These are phyloP conservation scores for Scenedesmus sp. DNA, from an alignment of 163 green algal species.

Conservation along the genomic window DNA sequence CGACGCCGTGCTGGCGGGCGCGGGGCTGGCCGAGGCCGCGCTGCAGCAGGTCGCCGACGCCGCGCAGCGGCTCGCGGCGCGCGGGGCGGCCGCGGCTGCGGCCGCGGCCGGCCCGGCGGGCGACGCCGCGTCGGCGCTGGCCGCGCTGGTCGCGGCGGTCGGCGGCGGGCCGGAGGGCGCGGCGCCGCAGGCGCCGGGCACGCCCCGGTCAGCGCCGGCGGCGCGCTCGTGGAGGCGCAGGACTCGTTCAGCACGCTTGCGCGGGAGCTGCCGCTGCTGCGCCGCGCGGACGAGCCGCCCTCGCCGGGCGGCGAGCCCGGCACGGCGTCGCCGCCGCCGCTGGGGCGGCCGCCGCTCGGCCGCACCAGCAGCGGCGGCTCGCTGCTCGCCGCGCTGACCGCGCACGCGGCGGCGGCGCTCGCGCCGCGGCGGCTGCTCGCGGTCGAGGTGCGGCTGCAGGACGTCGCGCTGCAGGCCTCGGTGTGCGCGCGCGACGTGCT, in stretches of 20 bases:
- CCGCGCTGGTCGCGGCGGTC: not conserved
- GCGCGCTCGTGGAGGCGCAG: too few species aligned
- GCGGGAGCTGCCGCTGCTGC: not conserved
- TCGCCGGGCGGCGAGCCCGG: not conserved
- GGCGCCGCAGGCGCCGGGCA: too few species aligned
- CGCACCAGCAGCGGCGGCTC: not conserved
- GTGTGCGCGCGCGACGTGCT: conserved; percentile 33
- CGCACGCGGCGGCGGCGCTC: not conserved
- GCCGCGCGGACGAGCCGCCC: not conserved
- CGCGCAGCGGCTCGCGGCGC: conserved; percentile 18
- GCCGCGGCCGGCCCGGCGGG: not conserved
- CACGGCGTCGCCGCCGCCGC: not conserved
- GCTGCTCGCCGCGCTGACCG: not conserved
- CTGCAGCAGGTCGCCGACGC: conserved; percentile 1
- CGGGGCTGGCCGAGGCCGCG: conserved; percentile 7
- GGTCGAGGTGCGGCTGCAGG: conserved; percentile 27
- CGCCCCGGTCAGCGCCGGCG: too few species aligned
- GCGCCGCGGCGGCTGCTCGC: not conserved
- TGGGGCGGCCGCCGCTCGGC: not conserved
- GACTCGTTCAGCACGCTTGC: conserved; percentile 22
- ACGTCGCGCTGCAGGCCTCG: conserved; percentile 27
- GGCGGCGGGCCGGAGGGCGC: not conserved
- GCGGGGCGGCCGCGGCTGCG: conserved; percentile 5
- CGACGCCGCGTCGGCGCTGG: not conserved
- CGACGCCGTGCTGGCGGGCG: conserved; percentile 28